Evolutionary conservation across 345 rosid genomes (phyloP).

Genomic region (Carallia brachiata): DNA sequence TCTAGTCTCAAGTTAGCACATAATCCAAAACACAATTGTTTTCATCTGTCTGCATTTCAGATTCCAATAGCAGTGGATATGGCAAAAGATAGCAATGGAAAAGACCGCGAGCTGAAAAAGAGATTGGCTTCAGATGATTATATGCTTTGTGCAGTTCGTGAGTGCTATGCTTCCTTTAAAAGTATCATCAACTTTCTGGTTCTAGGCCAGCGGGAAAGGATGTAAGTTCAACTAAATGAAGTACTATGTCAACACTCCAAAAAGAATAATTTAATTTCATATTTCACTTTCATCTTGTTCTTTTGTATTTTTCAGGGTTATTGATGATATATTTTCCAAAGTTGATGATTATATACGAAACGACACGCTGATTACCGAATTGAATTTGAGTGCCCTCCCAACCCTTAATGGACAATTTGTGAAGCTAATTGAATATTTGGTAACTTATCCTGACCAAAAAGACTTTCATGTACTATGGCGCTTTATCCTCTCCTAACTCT

Average conservation of each 20-base stretch:
- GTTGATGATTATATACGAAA: neutral
- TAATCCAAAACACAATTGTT: neutral
- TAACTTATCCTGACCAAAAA: neutral
- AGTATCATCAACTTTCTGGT: constrained; percentile 46
- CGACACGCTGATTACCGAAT: neutral
- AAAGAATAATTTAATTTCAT: too few relatives aligned
- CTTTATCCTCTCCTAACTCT: neutral
- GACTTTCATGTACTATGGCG: neutral
- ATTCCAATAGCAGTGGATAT: constrained; percentile 65
- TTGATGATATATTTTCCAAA: neutral
- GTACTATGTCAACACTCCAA: neutral
- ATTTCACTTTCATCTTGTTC: neutral
- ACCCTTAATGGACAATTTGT: neutral
- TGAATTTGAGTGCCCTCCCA: neutral
- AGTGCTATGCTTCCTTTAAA: constrained; percentile 55
- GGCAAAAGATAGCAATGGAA: constrained; percentile 56
- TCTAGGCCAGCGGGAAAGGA: constrained; percentile 40
- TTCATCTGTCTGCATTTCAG: constrained; percentile 25
- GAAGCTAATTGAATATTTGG: neutral
- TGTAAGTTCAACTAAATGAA: constrained; percentile 22
- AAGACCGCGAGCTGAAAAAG: constrained; percentile 51
- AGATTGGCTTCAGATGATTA: constrained; percentile 44
- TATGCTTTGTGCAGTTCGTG: constrained; percentile 53
- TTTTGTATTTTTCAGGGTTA: neutral
- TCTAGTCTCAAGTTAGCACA: neutral